These are phyloP conservation scores for Aureobasidium sp. DNA, from an alignment of 2,329 filamentous ascomycete genomes.

Conservation along the genomic window DNA sequence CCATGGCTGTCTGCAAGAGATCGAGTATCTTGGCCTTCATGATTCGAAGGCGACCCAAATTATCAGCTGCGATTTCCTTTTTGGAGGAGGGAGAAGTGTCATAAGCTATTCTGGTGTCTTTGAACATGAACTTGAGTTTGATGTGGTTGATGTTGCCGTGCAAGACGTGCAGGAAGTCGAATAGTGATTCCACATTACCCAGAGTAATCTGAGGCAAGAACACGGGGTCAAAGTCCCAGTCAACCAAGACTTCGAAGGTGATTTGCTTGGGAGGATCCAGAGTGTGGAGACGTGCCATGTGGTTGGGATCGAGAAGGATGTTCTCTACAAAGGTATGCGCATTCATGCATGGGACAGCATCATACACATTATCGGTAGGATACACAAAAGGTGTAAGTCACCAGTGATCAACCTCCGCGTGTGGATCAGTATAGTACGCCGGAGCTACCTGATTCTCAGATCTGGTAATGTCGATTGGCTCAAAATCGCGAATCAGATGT, in stretches of 20 bases:
- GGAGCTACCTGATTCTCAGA: background rate
- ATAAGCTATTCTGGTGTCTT: background rate
- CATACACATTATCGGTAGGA: background rate
- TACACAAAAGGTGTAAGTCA: background rate
- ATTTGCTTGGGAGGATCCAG: background rate
- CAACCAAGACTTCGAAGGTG: background rate
- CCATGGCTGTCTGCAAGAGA: background rate
- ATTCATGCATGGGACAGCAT: background rate
- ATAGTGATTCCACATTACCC: background rate
- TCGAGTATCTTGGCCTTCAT: background rate
- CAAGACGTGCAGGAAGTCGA: background rate
- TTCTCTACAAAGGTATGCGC: background rate
- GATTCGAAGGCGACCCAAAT: background rate
- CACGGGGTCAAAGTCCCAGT: background rate
- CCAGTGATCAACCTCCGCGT: background rate
- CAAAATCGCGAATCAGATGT: background rate
- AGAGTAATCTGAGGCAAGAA: background rate
- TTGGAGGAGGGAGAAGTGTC: background rate
- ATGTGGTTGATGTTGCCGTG: background rate
- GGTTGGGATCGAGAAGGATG: background rate
- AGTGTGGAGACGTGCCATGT: background rate
- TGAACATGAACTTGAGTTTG: background rate
- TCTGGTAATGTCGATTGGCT: background rate
- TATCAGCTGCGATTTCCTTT: background rate
- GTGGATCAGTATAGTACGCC: background rate